phyloP scores from a whole-genome alignment of 805 yeast genomes.

The Wickerhamiella australiensis region DNA sequence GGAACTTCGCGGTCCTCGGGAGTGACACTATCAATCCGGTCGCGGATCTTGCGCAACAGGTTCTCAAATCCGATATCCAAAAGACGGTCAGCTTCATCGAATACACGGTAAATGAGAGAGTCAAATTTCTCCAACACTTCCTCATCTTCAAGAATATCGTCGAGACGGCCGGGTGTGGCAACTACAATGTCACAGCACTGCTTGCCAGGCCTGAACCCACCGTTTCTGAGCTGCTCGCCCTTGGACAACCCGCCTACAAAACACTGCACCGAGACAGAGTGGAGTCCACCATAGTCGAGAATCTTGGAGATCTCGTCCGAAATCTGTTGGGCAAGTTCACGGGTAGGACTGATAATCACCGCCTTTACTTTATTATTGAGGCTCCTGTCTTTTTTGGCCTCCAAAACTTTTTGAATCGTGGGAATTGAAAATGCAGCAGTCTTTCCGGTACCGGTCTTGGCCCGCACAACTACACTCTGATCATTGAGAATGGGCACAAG shows the following conservation, averaged over 20 bases:
- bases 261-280: slow-evolving; percentile 34
- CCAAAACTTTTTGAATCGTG: slow-evolving; percentile 44
- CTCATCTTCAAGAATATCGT: slow-evolving; percentile 44
- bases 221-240: slow-evolving; percentile 29
- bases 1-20: slow-evolving; percentile 33
- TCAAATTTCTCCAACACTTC: slow-evolving; percentile 37
- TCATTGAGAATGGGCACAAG: slow-evolving; percentile 59
- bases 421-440: slow-evolving; percentile 85
- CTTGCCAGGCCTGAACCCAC: slow-evolving; percentile 23
- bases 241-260: slow-evolving; percentile 58
- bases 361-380: slow-evolving; percentile 37
- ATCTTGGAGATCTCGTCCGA: slow-evolving; percentile 47
- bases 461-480: slow-evolving; percentile 67
- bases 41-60: slow-evolving; percentile 34
- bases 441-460: slow-evolving; percentile 93
- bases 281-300: slow-evolving; percentile 28
- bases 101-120: slow-evolving; percentile 49
- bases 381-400: slow-evolving; percentile 28
- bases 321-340: slow-evolving; percentile 82
- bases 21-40: slow-evolving; percentile 42
- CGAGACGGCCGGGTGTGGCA: slow-evolving; percentile 82
- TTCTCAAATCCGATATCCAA: slow-evolving; percentile 70
- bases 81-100: slow-evolving; percentile 87
- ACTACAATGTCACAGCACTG: slow-evolving; percentile 51
- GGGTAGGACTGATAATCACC: slow-evolving; percentile 73